A percentile compares a stretch with the other conserved stretches of the same genome.
Conservation (phyloP, 2,329 filamentous ascomycete species). For the Penicillium sp. region DNA sequence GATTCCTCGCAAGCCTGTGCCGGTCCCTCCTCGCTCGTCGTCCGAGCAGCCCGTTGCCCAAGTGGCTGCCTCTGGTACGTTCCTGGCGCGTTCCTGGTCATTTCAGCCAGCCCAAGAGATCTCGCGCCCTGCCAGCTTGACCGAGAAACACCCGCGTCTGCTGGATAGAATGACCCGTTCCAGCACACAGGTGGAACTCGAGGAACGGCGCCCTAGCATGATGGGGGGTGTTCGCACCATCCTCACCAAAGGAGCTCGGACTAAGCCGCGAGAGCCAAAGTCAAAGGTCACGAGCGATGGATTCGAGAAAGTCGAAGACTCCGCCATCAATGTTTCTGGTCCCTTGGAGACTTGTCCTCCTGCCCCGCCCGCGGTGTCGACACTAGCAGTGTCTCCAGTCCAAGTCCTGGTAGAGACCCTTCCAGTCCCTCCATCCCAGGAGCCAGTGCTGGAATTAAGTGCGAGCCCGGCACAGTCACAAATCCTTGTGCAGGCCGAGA, state of each 20-base stretch:
- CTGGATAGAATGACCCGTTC: too few relatives aligned
- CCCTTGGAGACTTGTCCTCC: too few relatives aligned
- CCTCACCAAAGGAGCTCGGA: not conserved
- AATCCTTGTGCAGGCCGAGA: not conserved
- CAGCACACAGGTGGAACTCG: too few relatives aligned
- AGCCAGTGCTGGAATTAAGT: not conserved
- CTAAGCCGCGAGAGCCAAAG: not conserved
- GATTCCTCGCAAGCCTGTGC: not conserved
- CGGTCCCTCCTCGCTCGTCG: conserved; percentile 1
- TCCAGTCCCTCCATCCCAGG: not conserved
- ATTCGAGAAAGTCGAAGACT: too few relatives aligned
- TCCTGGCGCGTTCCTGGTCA: not conserved
- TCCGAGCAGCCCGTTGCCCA: conserved; percentile 3
- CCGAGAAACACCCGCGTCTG: too few relatives aligned
- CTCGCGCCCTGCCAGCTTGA: too few relatives aligned
- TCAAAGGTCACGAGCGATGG: not conserved
- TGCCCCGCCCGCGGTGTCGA: not conserved
- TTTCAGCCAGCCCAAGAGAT: too few relatives aligned
- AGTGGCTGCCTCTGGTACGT: not conserved
- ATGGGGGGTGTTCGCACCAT: not conserved
- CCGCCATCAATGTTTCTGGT: too few relatives aligned
- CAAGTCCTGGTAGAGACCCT: not conserved
- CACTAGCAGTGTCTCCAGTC: not conserved
- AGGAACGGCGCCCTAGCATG: not conserved
- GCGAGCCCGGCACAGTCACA: not conserved